Evolutionary conservation across 2,329 filamentous ascomycete genomes (phyloP), one percentile per base, ranked within the genome.

Genomic region (Fusarium globosum): DNA sequence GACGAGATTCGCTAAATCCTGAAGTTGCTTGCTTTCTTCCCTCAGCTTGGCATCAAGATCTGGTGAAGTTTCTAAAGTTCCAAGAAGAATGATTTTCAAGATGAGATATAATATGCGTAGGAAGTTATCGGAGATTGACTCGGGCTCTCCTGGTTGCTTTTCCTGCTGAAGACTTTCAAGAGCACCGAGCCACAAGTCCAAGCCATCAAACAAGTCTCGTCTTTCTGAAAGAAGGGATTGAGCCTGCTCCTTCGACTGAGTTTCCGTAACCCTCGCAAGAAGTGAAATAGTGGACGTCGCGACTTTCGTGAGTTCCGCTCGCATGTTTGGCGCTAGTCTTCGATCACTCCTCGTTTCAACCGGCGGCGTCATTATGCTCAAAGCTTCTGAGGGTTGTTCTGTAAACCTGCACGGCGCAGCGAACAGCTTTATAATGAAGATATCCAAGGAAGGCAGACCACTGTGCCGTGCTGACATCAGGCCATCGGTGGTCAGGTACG

Each of bases 381-480:
- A 7, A 23, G 73, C 30, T 26, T 65, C 59, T 53, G 72, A 57
- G 61, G 75, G 26, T 36, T 76, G 71, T 30, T 84, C 82, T 4
- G 81, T 74, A 61, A 84, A 84, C 39, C 81, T 84, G 72, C 83
- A 85, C 61, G 83, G 83, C 41, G 82, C 83, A 73, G 80, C 77
- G 61, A 85, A 83, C 35, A 85, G 59, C 73, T 85, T 85, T 72
- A 85, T 80, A 67, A 85, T 79, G 68, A 85, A 85, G 43, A 83
- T 62, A 69, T 85, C 83, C 15, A 86, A 71, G 10, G 82, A 73
- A 6, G 84, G 83, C 48, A 86, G 73, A 30, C 77, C 74, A 10
- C 52, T 69, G 68, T 80, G 76, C 11, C 78, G 59, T 71, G 81
- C 80, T 65, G 81, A 79, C 42, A 80, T 65, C 15, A 85, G 69